A percentile compares a stretch with the other conserved stretches of the same genome.
These are phyloP conservation scores for Sphaerulina vaccinii DNA, from an alignment of 2,329 filamentous ascomycete genomes.

Conservation along the genomic window DNA sequence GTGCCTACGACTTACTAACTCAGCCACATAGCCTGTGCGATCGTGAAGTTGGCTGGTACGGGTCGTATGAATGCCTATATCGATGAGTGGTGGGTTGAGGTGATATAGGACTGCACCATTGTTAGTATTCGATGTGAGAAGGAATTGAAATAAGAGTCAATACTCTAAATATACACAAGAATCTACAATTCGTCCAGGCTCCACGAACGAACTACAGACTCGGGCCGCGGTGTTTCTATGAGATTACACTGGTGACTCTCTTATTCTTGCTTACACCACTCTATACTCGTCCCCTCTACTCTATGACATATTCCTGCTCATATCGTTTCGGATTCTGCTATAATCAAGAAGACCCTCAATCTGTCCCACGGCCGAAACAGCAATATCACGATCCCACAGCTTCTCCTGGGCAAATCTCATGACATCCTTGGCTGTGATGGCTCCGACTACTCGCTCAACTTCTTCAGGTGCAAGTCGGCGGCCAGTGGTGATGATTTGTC, in stretches of 20 bases:
- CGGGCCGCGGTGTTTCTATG: constrained; percentile 17
- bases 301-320: constrained; percentile 70
- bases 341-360: constrained; percentile 84
- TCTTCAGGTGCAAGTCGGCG: constrained; percentile 87
- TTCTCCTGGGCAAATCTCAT: constrained; percentile 95
- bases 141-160: no score
- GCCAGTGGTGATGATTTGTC: constrained; percentile 96
- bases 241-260: constrained; percentile 26
- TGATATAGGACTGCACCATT: no score
- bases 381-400: constrained; percentile 96
- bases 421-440: constrained; percentile 91
- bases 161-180: constrained; percentile 12
- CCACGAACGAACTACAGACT: neutral
- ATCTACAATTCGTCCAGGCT: constrained; percentile 1
- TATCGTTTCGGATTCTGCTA: constrained; percentile 75
- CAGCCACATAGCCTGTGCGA: no score
- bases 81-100: no score
- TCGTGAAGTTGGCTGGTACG: no score
- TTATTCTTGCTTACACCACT: constrained; percentile 14
- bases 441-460: constrained; percentile 87
- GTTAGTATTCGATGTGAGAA: no score
- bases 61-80: no score
- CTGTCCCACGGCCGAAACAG: constrained; percentile 86
- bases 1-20: no score
- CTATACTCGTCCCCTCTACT: constrained; percentile 8